A percentile compares a stretch with the other conserved stretches of the same genome.
These are phyloP conservation scores for Artemisia argyi DNA, from an alignment of 129 eudicot genomes.

Conservation along the genomic window DNA sequence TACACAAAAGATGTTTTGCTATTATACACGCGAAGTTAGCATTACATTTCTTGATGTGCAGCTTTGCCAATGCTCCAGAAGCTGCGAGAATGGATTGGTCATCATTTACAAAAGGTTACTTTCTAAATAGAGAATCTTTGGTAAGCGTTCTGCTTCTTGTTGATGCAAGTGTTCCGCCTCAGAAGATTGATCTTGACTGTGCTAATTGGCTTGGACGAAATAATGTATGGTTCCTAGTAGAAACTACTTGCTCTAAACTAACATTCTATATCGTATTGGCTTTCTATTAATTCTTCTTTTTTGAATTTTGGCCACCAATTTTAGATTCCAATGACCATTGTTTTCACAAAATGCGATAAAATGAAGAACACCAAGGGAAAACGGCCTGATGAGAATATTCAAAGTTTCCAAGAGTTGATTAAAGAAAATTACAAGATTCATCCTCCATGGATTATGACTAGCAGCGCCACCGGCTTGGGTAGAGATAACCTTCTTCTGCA, in stretches of 20 bases:
- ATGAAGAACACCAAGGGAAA: constrained; percentile 67
- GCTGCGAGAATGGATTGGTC: constrained; percentile 95
- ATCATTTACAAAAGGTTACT: constrained; percentile 89
- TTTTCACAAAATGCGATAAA: constrained; percentile 94
- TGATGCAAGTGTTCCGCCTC: constrained; percentile 94
- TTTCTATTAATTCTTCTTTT: background rate
- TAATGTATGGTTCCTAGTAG: constrained; percentile 42
- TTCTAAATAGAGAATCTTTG: constrained; percentile 63
- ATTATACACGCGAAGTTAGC: background rate
- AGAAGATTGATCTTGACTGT: constrained; percentile 92
- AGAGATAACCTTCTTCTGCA: constrained; percentile 92
- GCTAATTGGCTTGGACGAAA: constrained; percentile 93
- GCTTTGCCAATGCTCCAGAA: constrained; percentile 91
- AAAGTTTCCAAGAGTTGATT: constrained; percentile 65
- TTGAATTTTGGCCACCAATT: constrained; percentile 2
- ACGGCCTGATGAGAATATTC: constrained; percentile 83
- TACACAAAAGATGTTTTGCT: background rate
- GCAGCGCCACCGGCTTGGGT: constrained; percentile 89
- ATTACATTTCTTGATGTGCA: constrained; percentile 27
- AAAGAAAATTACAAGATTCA: constrained; percentile 55
- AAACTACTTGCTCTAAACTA: background rate
- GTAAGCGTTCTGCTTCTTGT: constrained; percentile 73
- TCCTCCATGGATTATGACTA: constrained; percentile 99
- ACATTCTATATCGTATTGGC: background rate
- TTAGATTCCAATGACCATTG: constrained; percentile 88